Percentiles rank a stretch among this genome's conserved stretches.
These are phyloP conservation scores for Calamus simplicifolius DNA, from an alignment of 176 grass and related monocot genomes.

Conservation along the genomic window DNA sequence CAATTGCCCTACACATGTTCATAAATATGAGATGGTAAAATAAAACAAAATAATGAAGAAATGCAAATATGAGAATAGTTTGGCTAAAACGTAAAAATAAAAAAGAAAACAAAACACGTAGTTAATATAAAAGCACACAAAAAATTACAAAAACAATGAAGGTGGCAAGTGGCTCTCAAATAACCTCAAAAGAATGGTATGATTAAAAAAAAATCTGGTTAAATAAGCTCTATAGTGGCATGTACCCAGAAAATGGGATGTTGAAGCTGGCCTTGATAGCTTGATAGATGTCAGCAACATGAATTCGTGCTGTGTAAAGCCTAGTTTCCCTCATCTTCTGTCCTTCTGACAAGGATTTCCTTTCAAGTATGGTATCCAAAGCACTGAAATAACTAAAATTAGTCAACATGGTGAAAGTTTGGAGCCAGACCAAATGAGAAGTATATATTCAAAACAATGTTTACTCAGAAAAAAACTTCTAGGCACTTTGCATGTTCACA, in stretches of 20 bases:
- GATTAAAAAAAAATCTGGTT: not conserved
- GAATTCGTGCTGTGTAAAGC: slow-evolving; percentile 56
- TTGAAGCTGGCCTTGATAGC: slow-evolving; percentile 54
- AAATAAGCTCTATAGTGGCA: not conserved
- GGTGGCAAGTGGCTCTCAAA: not conserved
- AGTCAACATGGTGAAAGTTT: slow-evolving; percentile 10
- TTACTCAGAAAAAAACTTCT: too few relatives aligned
- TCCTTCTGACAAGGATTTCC: slow-evolving; percentile 43
- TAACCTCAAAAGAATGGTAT: not conserved
- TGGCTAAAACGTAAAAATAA: too few relatives aligned
- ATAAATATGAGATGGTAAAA: too few relatives aligned
- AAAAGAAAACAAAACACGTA: too few relatives aligned
- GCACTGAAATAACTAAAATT: slow-evolving; percentile 46
- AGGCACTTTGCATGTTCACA: too few relatives aligned
- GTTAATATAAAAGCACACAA: too few relatives aligned
- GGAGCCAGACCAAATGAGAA: too few relatives aligned
- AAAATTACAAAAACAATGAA: too few relatives aligned
- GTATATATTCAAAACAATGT: too few relatives aligned
- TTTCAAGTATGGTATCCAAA: slow-evolving; percentile 67
- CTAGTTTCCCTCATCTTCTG: slow-evolving; percentile 64
- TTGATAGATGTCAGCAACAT: slow-evolving; percentile 83
- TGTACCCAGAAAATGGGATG: slow-evolving; percentile 40
- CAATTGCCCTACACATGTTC: too few relatives aligned
- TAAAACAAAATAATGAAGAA: too few relatives aligned
- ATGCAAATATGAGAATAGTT: too few relatives aligned